These are phyloP conservation scores for Stemphylium beticola DNA, from an alignment of 2,329 filamentous ascomycete genomes.

Conservation along the genomic window DNA sequence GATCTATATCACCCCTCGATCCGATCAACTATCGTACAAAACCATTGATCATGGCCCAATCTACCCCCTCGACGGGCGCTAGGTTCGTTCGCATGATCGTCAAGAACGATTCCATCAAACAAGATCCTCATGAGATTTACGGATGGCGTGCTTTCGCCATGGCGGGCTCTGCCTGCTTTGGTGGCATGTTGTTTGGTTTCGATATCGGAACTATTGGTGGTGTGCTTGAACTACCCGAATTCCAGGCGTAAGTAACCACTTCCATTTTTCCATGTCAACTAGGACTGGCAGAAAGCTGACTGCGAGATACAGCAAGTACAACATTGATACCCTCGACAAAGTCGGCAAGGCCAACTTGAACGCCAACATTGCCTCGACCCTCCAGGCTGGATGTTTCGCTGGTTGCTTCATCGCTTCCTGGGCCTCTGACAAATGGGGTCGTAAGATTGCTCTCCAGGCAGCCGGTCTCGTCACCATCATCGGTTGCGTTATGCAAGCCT, in stretches of 20 bases:
- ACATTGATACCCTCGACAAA: conserved; percentile 51
- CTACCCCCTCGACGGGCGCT: conserved; percentile 28
- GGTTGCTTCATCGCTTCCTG: conserved; percentile 66
- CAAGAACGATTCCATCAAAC: conserved; percentile 73
- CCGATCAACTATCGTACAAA: not conserved
- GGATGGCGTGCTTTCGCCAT: conserved; percentile 71
- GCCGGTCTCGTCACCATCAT: conserved; percentile 64
- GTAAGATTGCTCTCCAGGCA: conserved; percentile 61
- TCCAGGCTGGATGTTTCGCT: conserved; percentile 72
- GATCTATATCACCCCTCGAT: not conserved
- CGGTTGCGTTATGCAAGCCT: conserved; percentile 69
- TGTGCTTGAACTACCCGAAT: conserved; percentile 66
- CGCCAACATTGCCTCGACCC: conserved; percentile 73
- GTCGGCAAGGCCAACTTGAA: conserved; percentile 61
- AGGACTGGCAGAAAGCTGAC: not conserved
- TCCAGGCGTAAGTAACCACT: conserved; percentile 56
- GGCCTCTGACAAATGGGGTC: conserved; percentile 62
- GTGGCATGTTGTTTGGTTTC: conserved; percentile 71
- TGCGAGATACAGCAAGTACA: conserved; percentile 56
- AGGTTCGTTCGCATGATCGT: conserved; percentile 62
- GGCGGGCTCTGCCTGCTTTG: conserved; percentile 71
- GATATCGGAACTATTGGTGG: conserved; percentile 73
- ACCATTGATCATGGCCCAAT: conserved; percentile 15
- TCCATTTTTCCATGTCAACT: not conserved
- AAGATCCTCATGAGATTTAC: conserved; percentile 71